Evolutionary conservation across 495 filamentous ascomycete species (phyloP), one percentile per base, ranked within the genome.

Genomic region (Annulohypoxylon bovei): DNA sequence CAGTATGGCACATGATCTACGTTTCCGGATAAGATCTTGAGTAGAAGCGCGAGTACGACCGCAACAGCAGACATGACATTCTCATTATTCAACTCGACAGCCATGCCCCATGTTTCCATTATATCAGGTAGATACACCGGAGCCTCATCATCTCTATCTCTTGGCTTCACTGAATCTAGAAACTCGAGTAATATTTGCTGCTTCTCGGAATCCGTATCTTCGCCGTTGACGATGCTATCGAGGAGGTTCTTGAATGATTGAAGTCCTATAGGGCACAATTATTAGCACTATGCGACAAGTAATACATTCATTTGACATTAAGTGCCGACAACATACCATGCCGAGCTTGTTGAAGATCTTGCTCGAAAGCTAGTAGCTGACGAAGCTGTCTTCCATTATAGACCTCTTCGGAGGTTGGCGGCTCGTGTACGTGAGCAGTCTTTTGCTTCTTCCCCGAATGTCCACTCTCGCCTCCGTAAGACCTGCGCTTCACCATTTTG

Each of bases 81-180:
- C 40, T 96, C 93, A 72, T 91, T 89, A 73, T 91, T 91, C 63
- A 84, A 86, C 76, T 89, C 87, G 47, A 85, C 85, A 3, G 89
- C 92, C 75, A 89, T 91, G 60, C 85, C 86, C 94, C 94, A 98
- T 12, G 86, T 89, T 70, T 92, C 88, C 74, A 94, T 89, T 46
- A 98, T 75, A 60, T 94, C 90, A 0, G 87, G 81, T 22, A 97
- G 86, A 71, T 89, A 92, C 23, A 86, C 78, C 1, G 84, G 78
- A 16, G 84, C 85, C 33, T 82, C 81, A 16, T 86, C 83, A 35
- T 87, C 86, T 27, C 78, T 75, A 28, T 82, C 80, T 62, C 78
- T 76, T 7, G 88, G 86, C 65, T 85, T 88, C 71, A 92, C 87
- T 57, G 86, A 85, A 46, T 92, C 86, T 54, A 95, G 87, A 76